Evolutionary conservation across 129 eudicot species (phyloP), one percentile per base, ranked within the genome.

Genomic region (Centrapalus pauciflorus): DNA sequence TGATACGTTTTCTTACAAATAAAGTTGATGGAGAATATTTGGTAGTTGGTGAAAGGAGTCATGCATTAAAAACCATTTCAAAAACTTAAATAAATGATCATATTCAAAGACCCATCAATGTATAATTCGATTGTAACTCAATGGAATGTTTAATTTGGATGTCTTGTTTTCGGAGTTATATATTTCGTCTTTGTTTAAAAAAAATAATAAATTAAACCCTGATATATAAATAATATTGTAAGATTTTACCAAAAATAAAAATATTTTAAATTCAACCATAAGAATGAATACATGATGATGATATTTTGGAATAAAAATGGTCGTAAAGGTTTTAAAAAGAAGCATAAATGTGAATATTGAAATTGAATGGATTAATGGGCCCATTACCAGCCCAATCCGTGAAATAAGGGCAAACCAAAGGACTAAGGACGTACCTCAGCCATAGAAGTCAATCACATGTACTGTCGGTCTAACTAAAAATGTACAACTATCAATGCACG

Each of bases 331-430:
- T n/a, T n/a, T n/a, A n/a, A n/a, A n/a, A n/a, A n/a, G n/a, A n/a
- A n/a, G n/a, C 40, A 4, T 28, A 50, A 55, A 27, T 28, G 66
- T 28, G 4, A 35, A 52, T 21, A 4, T 41, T 16, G 37, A 34
- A 66, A 55, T 41, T 16, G 23, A 74, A 65, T 74, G 49, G 34
- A 26, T 6, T 29, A 17, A 29, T 33, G 73, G 73, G 73, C 55
- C 73, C 79, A 43, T 30, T 43, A 5, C 6, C 7, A 74, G 73
- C 79, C 79, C 79, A 74, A 74, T 55, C 79, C 79, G 68, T 74
- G 73, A 66, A 74, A 66, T 33, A 57, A 66, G 79, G 78, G 14
- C 40, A 45, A 45, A 66, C 79, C 79, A 74, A 74, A 74, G 79
- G 73, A 74, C 73, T 66, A 56, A 43, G 46, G 67, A 66, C 73